Evolutionary conservation across 2,329 filamentous ascomycete species (phyloP), one percentile per base, ranked within the genome.

Genomic region (Zymoseptoria ardabiliae): DNA sequence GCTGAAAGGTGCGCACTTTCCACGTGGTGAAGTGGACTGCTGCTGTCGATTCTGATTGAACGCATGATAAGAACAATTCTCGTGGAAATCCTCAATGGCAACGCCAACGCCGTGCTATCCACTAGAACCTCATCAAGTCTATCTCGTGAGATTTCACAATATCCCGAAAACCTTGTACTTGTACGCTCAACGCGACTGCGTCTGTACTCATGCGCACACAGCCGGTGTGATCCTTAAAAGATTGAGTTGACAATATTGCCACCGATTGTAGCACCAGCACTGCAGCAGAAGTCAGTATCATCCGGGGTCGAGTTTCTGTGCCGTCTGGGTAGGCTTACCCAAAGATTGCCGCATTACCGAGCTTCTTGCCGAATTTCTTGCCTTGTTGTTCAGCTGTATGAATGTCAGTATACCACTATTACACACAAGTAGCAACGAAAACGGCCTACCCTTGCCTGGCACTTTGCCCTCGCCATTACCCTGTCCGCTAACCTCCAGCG

Each of bases 261-360:
- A 71, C 92, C 92, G 64, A 96, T 88, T 1, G 90, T 94, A 54
- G 93, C 92, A 75, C 93, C 92, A 53, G 93, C 93, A 74, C 35
- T 45, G 35, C 13, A 45, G 35, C 25, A 45, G 17, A 45, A 13
- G 35, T 45, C 10, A 45, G 35, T 45, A 45, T 13, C 30, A 35
- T 35, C 30, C 13, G 4, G 10, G 10, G 30, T 13, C 30, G 10
- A 13, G 30, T 35, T 13, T 23, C 22, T 23, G 13, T 35, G 9
- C 3, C 30, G 30, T 35, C 9, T 13, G 9, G 13, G 13, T 13
- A 35, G 9, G 9, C 30, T 35, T 6, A 45, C 35, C 93, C 93
- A 69, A 96, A 96, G 66, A 97, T 91, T 25, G 91, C 91, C 51
- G 85, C 85, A 73, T 87, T 87, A 35, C 93, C 93, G 70, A 93